These are phyloP conservation scores for Thyridium curvatum DNA, from an alignment of 2,329 filamentous ascomycete genomes.

Conservation along the genomic window DNA sequence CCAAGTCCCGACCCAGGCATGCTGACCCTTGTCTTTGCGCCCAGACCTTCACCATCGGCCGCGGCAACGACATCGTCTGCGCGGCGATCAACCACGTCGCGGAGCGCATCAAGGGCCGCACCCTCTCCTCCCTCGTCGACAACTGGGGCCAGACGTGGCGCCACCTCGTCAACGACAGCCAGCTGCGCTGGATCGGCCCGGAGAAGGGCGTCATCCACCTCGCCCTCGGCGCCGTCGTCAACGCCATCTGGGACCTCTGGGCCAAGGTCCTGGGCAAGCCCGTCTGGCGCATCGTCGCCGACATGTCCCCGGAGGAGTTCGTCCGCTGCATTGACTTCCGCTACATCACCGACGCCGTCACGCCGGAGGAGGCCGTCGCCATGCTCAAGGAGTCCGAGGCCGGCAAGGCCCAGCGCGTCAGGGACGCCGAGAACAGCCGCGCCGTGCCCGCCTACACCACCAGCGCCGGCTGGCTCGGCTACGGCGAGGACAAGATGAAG, in stretches of 20 bases:
- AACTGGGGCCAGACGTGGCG: conserved; percentile 89
- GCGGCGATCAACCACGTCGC: conserved; percentile 74
- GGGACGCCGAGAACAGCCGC: conserved; percentile 64
- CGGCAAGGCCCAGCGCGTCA: conserved; percentile 64
- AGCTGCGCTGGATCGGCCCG: conserved; percentile 88
- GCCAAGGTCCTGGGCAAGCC: conserved; percentile 80
- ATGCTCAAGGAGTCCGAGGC: conserved; percentile 60
- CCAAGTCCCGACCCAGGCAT: no score
- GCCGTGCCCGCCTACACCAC: conserved; percentile 91
- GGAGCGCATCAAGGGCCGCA: conserved; percentile 67
- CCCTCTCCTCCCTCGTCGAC: conserved; percentile 67
- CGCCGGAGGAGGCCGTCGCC: conserved; percentile 71
- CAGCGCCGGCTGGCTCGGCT: conserved; percentile 86
- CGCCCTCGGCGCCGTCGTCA: conserved; percentile 81
- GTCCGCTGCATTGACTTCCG: conserved; percentile 88
- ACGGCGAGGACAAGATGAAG: conserved; percentile 83
- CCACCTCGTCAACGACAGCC: conserved; percentile 83
- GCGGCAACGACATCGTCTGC: conserved; percentile 90
- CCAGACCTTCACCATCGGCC: conserved; percentile 74
- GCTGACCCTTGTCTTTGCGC: neutral
- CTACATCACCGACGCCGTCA: conserved; percentile 91
- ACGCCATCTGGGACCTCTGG: conserved; percentile 95
- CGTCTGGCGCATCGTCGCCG: conserved; percentile 83
- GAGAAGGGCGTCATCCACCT: conserved; percentile 95
- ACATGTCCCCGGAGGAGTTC: conserved; percentile 84